Evolutionary conservation across 139 green algal genomes (phyloP), one percentile per base, ranked within the genome.

Genomic region (Mesotaenium endlicherianum): DNA sequence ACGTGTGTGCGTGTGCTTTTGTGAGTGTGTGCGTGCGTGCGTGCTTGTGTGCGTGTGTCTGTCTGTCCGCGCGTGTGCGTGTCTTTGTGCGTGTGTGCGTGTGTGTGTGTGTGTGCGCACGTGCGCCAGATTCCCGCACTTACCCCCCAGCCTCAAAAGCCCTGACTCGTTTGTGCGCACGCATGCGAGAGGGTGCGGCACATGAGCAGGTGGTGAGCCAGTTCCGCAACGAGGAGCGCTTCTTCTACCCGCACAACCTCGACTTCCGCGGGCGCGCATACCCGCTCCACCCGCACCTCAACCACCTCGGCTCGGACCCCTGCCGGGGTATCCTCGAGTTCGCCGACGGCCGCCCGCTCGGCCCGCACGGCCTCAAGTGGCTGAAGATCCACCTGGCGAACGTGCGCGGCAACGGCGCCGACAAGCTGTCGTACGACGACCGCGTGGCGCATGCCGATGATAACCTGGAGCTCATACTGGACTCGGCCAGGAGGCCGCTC

Each of bases 241-340:
- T 98, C 88, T 98, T 94, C 87, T 96, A 93, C 77, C 95, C 95
- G 0, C 95, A 98, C 91, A 96, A 94, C 81, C 41, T 97, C 0
- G 95, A 98, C 88, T 98, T 98, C 92, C 76, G 95, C 36, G 96
- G 96, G 6, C 92, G 96, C 39, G 96, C 95, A 20, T 99, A 99
- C 88, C 93, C 96, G 3, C 94, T 98, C 86, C 95, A 97, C 84
- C 93, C 94, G 1, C 90, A 97, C 91, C 90, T 99, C 36, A 95
- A 97, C 76, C 96, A 99, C 89, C 86, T 99, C 74, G 95, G 95
- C 0, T 87, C 91, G 8, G 96, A 98, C 89, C 68, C 93, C 38
- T 94, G 87, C 41, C 92, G 96, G 5, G 93, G 94, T 39, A 82
- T 98, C 81, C 91, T 99, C 34, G 39, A 84, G 36, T 91, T 91